These are phyloP conservation scores for Irpex sp. DNA, from an alignment of 1,284 basidiomycete genomes.

Conservation along the genomic window DNA sequence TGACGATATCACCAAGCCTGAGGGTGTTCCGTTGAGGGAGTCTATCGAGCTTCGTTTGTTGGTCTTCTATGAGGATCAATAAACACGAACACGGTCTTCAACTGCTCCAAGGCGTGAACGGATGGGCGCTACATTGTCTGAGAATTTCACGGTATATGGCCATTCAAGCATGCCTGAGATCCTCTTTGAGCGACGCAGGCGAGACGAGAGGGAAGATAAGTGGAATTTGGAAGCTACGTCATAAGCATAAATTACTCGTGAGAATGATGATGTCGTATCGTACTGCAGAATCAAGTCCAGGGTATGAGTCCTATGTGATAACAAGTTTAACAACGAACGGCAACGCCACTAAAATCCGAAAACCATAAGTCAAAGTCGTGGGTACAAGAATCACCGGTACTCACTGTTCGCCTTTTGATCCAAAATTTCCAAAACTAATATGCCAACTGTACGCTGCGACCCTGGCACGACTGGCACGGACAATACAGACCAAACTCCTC, in stretches of 20 bases:
- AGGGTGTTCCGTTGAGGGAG: constrained; percentile 45
- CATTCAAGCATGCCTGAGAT: no score
- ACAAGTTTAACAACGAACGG: neutral
- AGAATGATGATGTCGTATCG: neutral
- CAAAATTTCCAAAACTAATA: neutral
- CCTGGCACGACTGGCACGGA: constrained; percentile 7
- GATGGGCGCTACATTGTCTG: no score
- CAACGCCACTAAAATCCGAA: neutral
- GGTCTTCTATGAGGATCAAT: constrained; percentile 50
- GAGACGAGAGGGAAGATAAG: neutral
- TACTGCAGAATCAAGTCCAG: neutral
- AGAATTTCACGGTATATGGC: no score
- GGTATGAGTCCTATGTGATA: neutral
- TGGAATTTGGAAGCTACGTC: neutral
- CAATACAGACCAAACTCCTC: constrained; percentile 10
- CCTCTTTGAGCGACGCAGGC: no score
- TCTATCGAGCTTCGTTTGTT: constrained; percentile 58
- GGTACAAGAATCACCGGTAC: neutral
- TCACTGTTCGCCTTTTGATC: neutral
- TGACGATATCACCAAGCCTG: constrained; percentile 48
- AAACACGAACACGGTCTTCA: neutral
- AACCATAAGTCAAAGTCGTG: neutral
- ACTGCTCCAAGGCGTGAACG: no score
- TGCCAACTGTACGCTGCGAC: neutral
- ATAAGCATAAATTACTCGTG: neutral